Conservation (phyloP, 2,329 filamentous ascomycete genomes). For the Paecilomyces variotii region DNA sequence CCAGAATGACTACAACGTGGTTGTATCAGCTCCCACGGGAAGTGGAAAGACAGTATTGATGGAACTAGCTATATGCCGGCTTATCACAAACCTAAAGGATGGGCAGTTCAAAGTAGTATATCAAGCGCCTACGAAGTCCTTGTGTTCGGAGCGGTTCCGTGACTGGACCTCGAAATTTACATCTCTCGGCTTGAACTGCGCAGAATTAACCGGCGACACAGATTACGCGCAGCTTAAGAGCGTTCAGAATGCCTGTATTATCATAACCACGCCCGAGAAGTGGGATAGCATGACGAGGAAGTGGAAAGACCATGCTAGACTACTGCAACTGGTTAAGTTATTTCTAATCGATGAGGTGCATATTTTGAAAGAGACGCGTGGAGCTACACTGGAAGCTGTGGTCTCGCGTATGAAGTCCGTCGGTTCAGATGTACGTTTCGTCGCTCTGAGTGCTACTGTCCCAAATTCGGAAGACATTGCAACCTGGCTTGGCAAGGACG, state of each 20-base stretch:
- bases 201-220: slow-evolving; percentile 76
- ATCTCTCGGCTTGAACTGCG: slow-evolving; percentile 58
- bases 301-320: slow-evolving; percentile 70
- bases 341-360: slow-evolving; percentile 86
- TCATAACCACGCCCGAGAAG: slow-evolving; percentile 82
- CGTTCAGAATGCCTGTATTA: slow-evolving; percentile 69
- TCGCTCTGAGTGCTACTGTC: slow-evolving; percentile 75
- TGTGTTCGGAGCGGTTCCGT: slow-evolving; percentile 66
- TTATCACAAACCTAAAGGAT: slow-evolving; percentile 49
- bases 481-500: slow-evolving; percentile 64
- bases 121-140: slow-evolving; percentile 74
- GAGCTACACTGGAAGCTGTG: slow-evolving; percentile 73
- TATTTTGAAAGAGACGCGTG: slow-evolving; percentile 70
- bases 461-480: slow-evolving; percentile 77
- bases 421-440: slow-evolving; percentile 65
- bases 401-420: slow-evolving; percentile 83
- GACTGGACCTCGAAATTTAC: slow-evolving; percentile 74
- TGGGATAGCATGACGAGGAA: slow-evolving; percentile 86
- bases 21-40: slow-evolving; percentile 73
- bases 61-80: slow-evolving; percentile 71
- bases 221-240: slow-evolving; percentile 57
- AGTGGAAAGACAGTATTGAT: slow-evolving; percentile 78
- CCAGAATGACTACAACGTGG: slow-evolving; percentile 63
- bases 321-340: slow-evolving; percentile 67
- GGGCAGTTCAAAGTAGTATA: slow-evolving; percentile 74